Evolutionary conservation across 495 filamentous ascomycete genomes (phyloP).

Genomic region (Friedmanniomyces endolithicus): DNA sequence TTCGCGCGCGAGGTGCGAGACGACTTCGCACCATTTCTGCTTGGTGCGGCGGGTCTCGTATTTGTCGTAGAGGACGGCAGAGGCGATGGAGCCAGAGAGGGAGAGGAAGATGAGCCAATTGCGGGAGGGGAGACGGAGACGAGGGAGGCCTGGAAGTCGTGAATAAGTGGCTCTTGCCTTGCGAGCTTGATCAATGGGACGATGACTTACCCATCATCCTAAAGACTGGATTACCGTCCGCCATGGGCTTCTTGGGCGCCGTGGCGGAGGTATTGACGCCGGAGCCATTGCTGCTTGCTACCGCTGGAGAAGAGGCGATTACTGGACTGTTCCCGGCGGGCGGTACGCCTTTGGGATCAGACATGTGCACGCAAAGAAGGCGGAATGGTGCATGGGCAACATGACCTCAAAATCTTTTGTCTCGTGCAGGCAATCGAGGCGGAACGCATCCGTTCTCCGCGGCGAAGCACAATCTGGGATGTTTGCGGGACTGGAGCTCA

Average conservation of each 20-base stretch:
- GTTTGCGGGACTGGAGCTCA: background rate
- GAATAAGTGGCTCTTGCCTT: background rate
- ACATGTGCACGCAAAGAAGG: no score
- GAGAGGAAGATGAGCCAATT: constrained; percentile 95
- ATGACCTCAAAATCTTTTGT: constrained; percentile 7
- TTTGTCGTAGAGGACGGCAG: constrained; percentile 76
- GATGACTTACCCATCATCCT: constrained; percentile 18
- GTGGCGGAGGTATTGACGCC: background rate
- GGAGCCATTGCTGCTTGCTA: background rate
- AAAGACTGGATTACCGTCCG: constrained; percentile 20
- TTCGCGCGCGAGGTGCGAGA: constrained; percentile 76
- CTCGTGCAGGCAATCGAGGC: background rate
- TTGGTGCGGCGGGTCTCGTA: constrained; percentile 72
- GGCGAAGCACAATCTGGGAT: background rate
- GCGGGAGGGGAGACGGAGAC: constrained; percentile 77
- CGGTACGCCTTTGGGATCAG: background rate
- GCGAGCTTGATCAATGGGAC: background rate
- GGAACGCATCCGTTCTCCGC: constrained; percentile 1
- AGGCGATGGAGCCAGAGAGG: constrained; percentile 62
- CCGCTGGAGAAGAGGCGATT: background rate
- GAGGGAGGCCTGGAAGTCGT: constrained; percentile 48
- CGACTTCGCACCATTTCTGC: constrained; percentile 72
- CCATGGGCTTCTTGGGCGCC: constrained; percentile 4
- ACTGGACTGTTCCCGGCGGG: background rate
- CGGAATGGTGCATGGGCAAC: background rate